Evolutionary conservation across 306 rosid genomes (phyloP).

Genomic region (Cercis canadensis): DNA sequence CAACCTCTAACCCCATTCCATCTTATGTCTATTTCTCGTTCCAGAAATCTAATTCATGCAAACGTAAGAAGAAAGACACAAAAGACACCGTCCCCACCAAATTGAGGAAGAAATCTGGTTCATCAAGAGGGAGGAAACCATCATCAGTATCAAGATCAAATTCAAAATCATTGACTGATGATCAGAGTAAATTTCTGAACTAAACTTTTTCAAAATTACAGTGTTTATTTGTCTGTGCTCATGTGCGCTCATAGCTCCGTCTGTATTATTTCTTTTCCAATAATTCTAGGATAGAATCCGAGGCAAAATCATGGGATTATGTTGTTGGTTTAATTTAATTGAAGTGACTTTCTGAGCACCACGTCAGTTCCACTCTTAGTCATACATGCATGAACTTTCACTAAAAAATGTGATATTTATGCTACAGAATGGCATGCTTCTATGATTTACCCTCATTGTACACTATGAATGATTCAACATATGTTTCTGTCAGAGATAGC

Average conservation of each 20-base stretch:
- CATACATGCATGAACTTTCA: too few species aligned
- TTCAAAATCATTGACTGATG: not conserved
- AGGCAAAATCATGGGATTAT: not conserved
- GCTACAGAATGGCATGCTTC: slow-evolving; percentile 4
- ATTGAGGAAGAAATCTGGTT: slow-evolving; percentile 12
- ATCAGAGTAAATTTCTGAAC: slow-evolving; percentile 33
- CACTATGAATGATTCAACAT: slow-evolving; percentile 8
- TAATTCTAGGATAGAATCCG: not conserved
- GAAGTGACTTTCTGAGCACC: not conserved
- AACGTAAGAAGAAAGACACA: not conserved
- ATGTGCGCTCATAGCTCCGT: not conserved
- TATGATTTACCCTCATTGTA: not conserved
- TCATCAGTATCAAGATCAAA: not conserved
- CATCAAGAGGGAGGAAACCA: not conserved
- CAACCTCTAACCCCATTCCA: not conserved
- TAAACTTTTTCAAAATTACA: not conserved
- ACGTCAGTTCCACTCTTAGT: too few species aligned
- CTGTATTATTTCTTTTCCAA: not conserved
- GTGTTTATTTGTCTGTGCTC: not conserved
- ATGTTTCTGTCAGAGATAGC: slow-evolving; percentile 28
- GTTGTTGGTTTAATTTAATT: slow-evolving; percentile 5
- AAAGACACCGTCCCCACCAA: not conserved
- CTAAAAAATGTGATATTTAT: not conserved
- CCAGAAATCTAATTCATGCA: not conserved
- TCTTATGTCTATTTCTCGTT: slow-evolving; percentile 30